Conservation (phyloP, 305 asterid species). For the Solanum hybrid region DNA sequence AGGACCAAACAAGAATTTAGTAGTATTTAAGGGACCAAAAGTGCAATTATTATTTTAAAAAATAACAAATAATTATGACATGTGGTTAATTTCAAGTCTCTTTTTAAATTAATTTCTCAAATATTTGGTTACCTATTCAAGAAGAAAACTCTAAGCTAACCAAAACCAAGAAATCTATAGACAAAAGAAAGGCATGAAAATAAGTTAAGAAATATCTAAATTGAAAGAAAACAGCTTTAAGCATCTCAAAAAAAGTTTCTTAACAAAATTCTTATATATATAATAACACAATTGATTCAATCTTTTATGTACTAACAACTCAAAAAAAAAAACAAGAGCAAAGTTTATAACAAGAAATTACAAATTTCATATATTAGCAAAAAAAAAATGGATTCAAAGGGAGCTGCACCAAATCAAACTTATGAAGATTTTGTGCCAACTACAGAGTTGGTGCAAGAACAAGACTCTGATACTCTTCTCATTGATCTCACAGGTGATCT, state of each 20-base stretch:
- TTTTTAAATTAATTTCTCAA: not conserved
- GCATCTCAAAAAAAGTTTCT: not conserved
- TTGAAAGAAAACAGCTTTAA: not conserved
- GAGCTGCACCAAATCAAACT: slow-evolving; percentile 11
- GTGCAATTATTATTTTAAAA: not conserved
- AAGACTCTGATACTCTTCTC: slow-evolving; percentile 48
- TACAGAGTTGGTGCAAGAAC: slow-evolving; percentile 35
- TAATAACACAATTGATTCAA: not conserved
- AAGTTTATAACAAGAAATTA: not conserved
- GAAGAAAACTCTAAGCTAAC: not conserved
- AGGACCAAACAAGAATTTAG: not conserved
- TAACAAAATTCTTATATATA: not conserved
- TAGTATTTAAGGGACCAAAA: not conserved
- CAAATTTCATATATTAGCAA: not conserved
- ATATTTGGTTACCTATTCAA: not conserved
- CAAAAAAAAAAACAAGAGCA: not conserved
- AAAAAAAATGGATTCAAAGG: slow-evolving; percentile 26
- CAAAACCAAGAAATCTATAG: not conserved
- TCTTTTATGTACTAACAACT: not conserved
- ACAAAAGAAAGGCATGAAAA: slow-evolving; percentile 2
- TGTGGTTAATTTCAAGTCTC: not conserved
- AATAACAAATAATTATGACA: not conserved
- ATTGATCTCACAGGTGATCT: slow-evolving; percentile 46
- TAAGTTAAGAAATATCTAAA: not conserved
- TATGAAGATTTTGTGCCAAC: slow-evolving; percentile 39